Conservation (phyloP, 176 grass and related monocot species). For the Saccharum officinarum region DNA sequence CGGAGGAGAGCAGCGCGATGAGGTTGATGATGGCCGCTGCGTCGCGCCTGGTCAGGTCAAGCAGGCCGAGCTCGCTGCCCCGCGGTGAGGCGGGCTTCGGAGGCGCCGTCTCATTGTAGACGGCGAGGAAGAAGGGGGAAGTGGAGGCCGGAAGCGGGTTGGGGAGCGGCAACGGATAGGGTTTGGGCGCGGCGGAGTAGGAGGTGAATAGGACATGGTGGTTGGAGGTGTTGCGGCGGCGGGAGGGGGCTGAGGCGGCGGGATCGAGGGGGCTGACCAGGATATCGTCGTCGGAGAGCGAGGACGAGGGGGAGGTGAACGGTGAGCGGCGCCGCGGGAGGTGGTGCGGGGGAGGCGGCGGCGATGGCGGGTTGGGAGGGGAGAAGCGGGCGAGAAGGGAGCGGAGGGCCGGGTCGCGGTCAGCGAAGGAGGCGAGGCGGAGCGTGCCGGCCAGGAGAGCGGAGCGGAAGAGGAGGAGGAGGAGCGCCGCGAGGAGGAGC, state of each 20-base stretch:
- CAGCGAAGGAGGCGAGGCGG: constrained; percentile 60
- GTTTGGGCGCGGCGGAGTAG: constrained; percentile 40
- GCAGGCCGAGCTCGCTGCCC: constrained; percentile 47
- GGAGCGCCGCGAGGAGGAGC: constrained; percentile 63
- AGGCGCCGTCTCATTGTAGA: constrained; percentile 49
- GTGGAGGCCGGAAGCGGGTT: constrained; percentile 33
- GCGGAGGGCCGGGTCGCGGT: constrained; percentile 62
- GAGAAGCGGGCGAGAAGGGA: constrained; percentile 73
- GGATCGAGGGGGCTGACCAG: constrained; percentile 47
- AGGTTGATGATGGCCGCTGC: constrained; percentile 62
- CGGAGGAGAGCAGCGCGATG: constrained; percentile 64
- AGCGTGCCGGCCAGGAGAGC: constrained; percentile 72
- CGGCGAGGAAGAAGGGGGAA: constrained; percentile 52
- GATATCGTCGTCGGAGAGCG: constrained; percentile 51
- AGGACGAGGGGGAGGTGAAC: constrained; percentile 52
- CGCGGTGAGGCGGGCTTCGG: constrained; percentile 30
- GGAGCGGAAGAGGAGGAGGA: constrained; percentile 71
- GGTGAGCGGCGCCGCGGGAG: constrained; percentile 57
- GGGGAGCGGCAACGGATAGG: constrained; percentile 42
- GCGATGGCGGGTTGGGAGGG: constrained; percentile 26
- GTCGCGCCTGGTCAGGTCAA: constrained; percentile 65
- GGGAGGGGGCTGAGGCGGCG: constrained; percentile 35
- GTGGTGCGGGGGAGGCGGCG: constrained; percentile 34
- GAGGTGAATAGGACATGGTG: constrained; percentile 40
- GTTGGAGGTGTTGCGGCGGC: constrained; percentile 51